A percentile compares a stretch with the other conserved stretches of the same genome.
Evolutionary conservation across 768 basidiomycete genomes (phyloP).

Genomic region (Mycena kentingensis): DNA sequence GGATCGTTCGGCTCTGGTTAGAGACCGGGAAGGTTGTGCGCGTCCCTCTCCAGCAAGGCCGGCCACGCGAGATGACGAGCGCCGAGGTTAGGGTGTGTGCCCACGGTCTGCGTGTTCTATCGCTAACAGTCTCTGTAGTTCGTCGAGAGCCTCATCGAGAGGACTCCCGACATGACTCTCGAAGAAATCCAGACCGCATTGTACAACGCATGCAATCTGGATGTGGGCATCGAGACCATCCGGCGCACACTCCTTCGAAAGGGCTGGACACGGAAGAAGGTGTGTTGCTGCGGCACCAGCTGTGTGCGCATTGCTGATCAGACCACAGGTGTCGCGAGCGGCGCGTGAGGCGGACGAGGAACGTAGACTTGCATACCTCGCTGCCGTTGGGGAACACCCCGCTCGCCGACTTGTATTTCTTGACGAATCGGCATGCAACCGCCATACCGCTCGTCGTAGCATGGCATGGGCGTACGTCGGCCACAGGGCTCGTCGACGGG

Average conservation of each 20-base stretch:
- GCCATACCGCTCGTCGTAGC: slow-evolving; percentile 25
- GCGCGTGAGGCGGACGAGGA: slow-evolving; percentile 25
- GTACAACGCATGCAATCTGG: not conserved
- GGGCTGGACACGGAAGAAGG: slow-evolving; percentile 4
- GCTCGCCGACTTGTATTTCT: slow-evolving; percentile 28
- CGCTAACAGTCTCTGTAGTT: too few species aligned
- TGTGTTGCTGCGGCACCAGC: not conserved
- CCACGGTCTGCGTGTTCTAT: too few species aligned
- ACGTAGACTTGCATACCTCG: slow-evolving; percentile 18
- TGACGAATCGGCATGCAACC: slow-evolving; percentile 34
- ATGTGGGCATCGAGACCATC: slow-evolving; percentile 1
- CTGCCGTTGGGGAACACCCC: slow-evolving; percentile 17
- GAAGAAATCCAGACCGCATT: not conserved
- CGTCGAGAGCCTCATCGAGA: slow-evolving; percentile 2
- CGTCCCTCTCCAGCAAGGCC: too few species aligned
- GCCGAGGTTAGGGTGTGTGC: too few species aligned
- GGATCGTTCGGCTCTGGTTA: too few species aligned
- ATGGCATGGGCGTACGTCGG: slow-evolving; percentile 31
- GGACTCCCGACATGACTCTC: not conserved
- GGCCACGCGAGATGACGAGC: too few species aligned
- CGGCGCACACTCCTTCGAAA: not conserved
- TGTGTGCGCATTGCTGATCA: not conserved
- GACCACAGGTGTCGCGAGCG: slow-evolving; percentile 15
- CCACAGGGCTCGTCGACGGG: slow-evolving; percentile 21
- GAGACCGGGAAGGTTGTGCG: too few species aligned